Evolutionary conservation across 179 eudicot genomes (phyloP), one percentile per base, ranked within the genome.

Genomic region (Silene coronaria): DNA sequence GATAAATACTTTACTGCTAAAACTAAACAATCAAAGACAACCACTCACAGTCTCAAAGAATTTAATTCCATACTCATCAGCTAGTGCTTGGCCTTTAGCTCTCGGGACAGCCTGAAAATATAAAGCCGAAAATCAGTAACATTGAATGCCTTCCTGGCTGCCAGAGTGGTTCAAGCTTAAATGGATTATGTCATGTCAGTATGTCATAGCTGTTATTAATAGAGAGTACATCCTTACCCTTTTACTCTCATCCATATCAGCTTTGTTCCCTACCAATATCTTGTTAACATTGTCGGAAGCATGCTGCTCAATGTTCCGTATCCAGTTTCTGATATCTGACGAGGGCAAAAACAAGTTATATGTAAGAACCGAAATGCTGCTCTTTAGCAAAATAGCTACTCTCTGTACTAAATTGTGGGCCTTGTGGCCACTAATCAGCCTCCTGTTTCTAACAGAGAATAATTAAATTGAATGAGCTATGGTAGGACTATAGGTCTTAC

Each of bases 241-340:
- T 87, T 88, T 89, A 85, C 93, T 89, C 81, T 88, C 93, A 60
- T 89, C 93, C 94, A 89, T 88, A 64, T 89, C 94, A 75, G 94
- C 94, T 83, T 89, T 89, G 80, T 89, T 89, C 38, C 94, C 91
- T 45, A 89, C 89, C 81, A 89, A 84, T 59, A 89, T 86, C 87
- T 89, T 89, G 91, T 89, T 89, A 24, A 89, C 92, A 62, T 89
- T 89, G 78, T 89, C 92, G 21, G 91, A 89, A 75, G 92, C 92
- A 83, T 89, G 92, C 76, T 89, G 92, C 78, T 89, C 93, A 73
- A 89, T 89, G 85, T 89, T 89, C 67, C 91, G 89, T 75, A 89
- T 89, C 93, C 91, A 88, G 78, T 89, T 89, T 74, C 93, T 75
- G 55, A 89, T 89, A 80, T 89, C 93, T 89, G 84, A 48, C 78